These are phyloP conservation scores for Geotrichum siamense DNA, from an alignment of 1,139 yeast genomes.

Conservation along the genomic window DNA sequence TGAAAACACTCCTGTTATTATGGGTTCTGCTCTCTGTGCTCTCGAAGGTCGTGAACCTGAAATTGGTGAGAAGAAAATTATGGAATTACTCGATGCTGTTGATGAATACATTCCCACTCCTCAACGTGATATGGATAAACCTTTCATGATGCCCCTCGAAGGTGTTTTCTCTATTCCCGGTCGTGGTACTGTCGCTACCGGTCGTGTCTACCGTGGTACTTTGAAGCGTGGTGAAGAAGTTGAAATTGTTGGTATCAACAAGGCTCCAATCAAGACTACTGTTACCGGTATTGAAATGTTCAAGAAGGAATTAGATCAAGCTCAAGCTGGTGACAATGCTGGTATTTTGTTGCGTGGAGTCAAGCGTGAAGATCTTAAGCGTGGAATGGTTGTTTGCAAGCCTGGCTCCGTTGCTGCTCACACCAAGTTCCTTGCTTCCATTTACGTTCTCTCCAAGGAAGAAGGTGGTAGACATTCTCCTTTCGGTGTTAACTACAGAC, in stretches of 20 bases:
- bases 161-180: conserved; percentile 97
- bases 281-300: conserved; percentile 99
- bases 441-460: conserved; percentile 87
- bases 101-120: conserved; percentile 97
- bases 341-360: conserved; percentile 97
- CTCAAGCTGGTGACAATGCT: conserved; percentile 99
- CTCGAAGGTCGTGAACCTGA: conserved; percentile 83
- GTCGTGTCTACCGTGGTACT: conserved; percentile 97
- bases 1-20: conserved; percentile 93
- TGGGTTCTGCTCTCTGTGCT: conserved; percentile 99
- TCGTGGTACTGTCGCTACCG: conserved; percentile 99
- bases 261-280: conserved; percentile 81
- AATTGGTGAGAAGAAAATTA: conserved; percentile 82
- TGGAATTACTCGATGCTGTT: conserved; percentile 80
- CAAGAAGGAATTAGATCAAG: conserved; percentile 95
- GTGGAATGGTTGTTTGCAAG: conserved; percentile 97
- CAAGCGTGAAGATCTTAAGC: conserved; percentile 91
- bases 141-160: conserved; percentile 96
- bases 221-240: conserved; percentile 97
- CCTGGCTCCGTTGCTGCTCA: conserved; percentile 90
- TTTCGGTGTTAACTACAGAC: conserved; percentile 95
- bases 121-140: conserved; percentile 88
- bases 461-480: conserved; percentile 99
- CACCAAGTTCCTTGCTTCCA: conserved; percentile 87
- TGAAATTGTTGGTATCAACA: conserved; percentile 90